Evolutionary conservation across 176 grass and related monocot genomes (phyloP).

Genomic region (Raddia guianensis): DNA sequence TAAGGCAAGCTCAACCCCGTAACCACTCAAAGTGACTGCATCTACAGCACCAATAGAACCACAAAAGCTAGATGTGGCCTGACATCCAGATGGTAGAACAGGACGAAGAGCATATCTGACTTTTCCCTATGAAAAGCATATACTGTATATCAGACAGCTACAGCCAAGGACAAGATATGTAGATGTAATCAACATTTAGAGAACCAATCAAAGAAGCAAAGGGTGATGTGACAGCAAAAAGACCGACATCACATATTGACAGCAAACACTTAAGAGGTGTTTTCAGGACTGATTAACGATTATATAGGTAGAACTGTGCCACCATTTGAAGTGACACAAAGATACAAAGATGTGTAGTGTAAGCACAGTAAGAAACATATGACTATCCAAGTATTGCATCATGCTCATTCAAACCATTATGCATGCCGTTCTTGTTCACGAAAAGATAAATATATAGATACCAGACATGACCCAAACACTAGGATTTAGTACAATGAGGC

Average conservation of each 20-base stretch:
- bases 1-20: conserved; percentile 95
- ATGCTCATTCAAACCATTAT: conserved; percentile 18
- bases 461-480: conserved; percentile 18
- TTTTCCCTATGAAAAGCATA: conserved; percentile 69
- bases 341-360: not conserved
- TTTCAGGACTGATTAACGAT: conserved; percentile 3
- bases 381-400: conserved; percentile 21
- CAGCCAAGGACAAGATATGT: conserved; percentile 18
- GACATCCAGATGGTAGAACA: conserved; percentile 83
- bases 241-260: not conserved
- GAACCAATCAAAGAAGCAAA: conserved; percentile 20
- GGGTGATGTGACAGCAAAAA: conserved; percentile 4
- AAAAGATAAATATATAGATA: conserved; percentile 35
- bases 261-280: conserved; percentile 12
- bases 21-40: conserved; percentile 92
- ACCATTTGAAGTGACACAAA: conserved; percentile 23
- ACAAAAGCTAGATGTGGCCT: conserved; percentile 73
- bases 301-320: conserved; percentile 3
- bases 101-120: conserved; percentile 81
- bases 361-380: conserved; percentile 5
- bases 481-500: conserved; percentile 13
- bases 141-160: conserved; percentile 34
- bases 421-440: not conserved
- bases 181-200: conserved; percentile 7
- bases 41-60: conserved; percentile 82